Conservation (phyloP, 2,329 filamentous ascomycete genomes). For the Cladophialophora chaetospira region DNA sequence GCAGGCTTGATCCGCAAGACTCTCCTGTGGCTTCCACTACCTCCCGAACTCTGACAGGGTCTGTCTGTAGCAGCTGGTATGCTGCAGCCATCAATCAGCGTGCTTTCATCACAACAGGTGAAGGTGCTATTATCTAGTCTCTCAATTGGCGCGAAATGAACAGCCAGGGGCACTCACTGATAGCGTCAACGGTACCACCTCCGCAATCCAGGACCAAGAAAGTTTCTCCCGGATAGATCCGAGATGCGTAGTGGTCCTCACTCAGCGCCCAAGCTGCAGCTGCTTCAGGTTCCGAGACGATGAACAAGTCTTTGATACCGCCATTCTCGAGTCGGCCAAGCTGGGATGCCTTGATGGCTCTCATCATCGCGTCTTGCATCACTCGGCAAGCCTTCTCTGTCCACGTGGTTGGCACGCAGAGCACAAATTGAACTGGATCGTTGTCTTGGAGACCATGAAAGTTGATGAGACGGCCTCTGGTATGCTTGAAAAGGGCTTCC, state of each 20-base stretch:
- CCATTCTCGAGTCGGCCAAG: conserved; percentile 89
- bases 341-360: conserved; percentile 72
- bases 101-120: too few relatives aligned
- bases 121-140: too few relatives aligned
- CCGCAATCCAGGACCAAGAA: conserved; percentile 95
- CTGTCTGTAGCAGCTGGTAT: conserved; percentile 15
- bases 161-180: background rate
- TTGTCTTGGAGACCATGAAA: background rate
- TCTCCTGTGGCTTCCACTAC: conserved; percentile 30
- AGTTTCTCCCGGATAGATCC: conserved; percentile 13
- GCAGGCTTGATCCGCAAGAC: conserved; percentile 38
- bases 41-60: conserved; percentile 19
- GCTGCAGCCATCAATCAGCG: background rate
- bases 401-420: conserved; percentile 87
- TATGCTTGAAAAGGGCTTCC: conserved; percentile 70
- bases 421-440: conserved; percentile 6
- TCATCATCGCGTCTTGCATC: conserved; percentile 12
- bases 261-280: conserved; percentile 18
- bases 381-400: conserved; percentile 42
- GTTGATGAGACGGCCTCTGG: background rate
- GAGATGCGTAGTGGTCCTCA: conserved; percentile 76
- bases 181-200: conserved; percentile 85
- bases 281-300: conserved; percentile 28
- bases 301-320: conserved; percentile 71
- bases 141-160: background rate